Base-by-base conservation (phyloP, 257 asterid genomes). In the Fraxinus americana region DNA sequence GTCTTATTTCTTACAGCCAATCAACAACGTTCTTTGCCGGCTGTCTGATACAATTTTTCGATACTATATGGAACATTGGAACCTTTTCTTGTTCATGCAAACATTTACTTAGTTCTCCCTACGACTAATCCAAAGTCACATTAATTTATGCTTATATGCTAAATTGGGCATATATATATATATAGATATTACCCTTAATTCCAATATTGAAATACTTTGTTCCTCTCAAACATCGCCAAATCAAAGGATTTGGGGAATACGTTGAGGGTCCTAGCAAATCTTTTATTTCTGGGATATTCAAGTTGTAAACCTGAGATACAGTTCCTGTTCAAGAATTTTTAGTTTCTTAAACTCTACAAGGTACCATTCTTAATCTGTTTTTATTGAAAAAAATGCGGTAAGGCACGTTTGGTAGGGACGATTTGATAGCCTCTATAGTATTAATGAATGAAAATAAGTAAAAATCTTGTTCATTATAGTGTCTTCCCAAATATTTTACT, bases 121-220 rank as follows among this genome's bases (percentile, higher is more conserved):
- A 59, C 63, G 83, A 59, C 73, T 2, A 80, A 70, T 75, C 83
- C 83, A 23, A 75, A 70, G 76, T 71, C 69, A 75, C 41, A 27
- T 29, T 38, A 70, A 65, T 65, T 25, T 74, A 48, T 67, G 23
- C 69, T 48, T 19, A 19, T 11, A 38, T 19, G 7, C 61, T n/a
- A 59, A 45, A 32, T 70, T 43, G 67, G 77, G 59, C 25, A 29
- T 29, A 29, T 29, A 29, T 69, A 41, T 57, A 74, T 74, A 74
- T 67, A 61, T 75, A 23, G 54, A 65, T 75, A 38, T 52, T 71
- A 45, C 74, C 34, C 17, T 23, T 39, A 35, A 19, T 73, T 41
- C 73, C 74, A 61, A 77, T 73, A 68, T 30, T 71, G 81, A 45
- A 71, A 38, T n/a, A 72, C 79, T 68, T 57, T 77, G 82, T 69